Conservation (phyloP, 2,329 filamentous ascomycete genomes). For the Colletotrichum siamense region DNA sequence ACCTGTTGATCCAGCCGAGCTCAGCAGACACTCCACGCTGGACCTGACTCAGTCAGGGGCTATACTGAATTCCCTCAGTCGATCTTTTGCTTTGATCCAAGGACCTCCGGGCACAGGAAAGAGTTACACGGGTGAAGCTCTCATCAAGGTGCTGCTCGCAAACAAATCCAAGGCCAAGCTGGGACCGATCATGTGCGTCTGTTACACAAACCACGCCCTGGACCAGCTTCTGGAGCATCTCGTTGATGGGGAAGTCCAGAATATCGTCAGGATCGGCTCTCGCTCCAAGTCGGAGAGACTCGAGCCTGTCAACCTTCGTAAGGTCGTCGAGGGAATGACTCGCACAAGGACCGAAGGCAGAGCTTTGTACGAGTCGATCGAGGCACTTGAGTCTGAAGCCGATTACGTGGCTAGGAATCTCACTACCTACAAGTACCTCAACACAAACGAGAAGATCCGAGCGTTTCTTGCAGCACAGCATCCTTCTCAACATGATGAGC, state of each 20-base stretch:
- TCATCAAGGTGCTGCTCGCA: slow-evolving; percentile 61
- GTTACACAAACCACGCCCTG: slow-evolving; percentile 56
- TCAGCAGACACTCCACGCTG: slow-evolving; percentile 43
- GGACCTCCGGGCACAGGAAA: slow-evolving; percentile 77
- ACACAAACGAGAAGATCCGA: too few species aligned
- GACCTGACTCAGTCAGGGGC: slow-evolving; percentile 58
- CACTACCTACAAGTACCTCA: too few species aligned
- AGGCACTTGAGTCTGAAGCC: too few species aligned
- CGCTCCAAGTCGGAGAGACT: slow-evolving; percentile 61
- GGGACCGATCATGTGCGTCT: slow-evolving; percentile 57
- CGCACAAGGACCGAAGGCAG: too few species aligned
- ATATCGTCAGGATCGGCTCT: slow-evolving; percentile 67
- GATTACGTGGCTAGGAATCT: too few species aligned
- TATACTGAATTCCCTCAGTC: slow-evolving; percentile 56
- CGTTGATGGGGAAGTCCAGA: slow-evolving; percentile 46
- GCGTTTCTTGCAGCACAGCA: too few species aligned
- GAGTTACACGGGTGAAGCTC: slow-evolving; percentile 61
- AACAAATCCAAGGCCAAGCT: slow-evolving; percentile 43
- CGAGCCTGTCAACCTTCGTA: slow-evolving; percentile 53
- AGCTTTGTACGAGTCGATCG: too few species aligned
- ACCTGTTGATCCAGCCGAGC: too few species aligned
- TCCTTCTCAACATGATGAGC: too few species aligned
- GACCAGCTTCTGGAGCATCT: slow-evolving; percentile 68
- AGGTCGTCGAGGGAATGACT: slow-evolving; percentile 29
- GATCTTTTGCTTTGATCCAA: slow-evolving; percentile 66